Percentiles rank a stretch among this genome's conserved stretches.
Evolutionary conservation across 1,139 yeast genomes (phyloP).

Genomic region (Yamadazyma taylorii): DNA sequence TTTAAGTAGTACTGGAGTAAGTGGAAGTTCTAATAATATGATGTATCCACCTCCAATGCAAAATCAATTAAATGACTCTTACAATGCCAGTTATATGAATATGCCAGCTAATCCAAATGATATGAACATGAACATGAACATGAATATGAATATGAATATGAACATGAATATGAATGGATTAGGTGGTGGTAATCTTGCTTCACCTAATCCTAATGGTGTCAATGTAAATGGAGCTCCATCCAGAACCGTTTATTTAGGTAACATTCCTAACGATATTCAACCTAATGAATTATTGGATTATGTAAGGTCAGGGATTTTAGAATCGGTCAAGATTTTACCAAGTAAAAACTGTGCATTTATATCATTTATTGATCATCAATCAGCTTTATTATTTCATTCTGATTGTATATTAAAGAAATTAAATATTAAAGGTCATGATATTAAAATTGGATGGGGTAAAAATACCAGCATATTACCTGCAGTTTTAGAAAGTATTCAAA

Average conservation of each 20-base stretch:
- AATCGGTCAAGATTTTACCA: constrained; percentile 61
- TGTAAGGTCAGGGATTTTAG: constrained; percentile 89
- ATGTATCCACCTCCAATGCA: constrained; percentile 7
- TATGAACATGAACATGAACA: neutral
- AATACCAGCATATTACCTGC: constrained; percentile 66
- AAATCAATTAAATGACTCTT: constrained; percentile 2
- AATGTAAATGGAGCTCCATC: constrained; percentile 53
- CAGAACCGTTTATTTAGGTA: constrained; percentile 88
- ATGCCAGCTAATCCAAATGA: constrained; percentile 1
- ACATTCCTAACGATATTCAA: constrained; percentile 78
- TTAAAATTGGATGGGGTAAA: constrained; percentile 69
- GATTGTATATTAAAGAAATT: constrained; percentile 60
- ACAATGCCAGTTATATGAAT: neutral
- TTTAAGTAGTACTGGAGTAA: constrained; percentile 15
- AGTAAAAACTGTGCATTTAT: constrained; percentile 61
- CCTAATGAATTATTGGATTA: constrained; percentile 83
- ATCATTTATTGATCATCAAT: constrained; percentile 60
- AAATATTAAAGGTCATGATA: constrained; percentile 56
- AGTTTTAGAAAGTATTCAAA: constrained; percentile 70
- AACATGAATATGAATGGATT: constrained; percentile 1
- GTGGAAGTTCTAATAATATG: constrained; percentile 7
- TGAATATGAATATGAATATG: no score
- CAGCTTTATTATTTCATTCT: constrained; percentile 60
- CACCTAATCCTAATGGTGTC: constrained; percentile 6
- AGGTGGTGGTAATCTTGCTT: constrained; percentile 8